Percentiles rank a stretch among this genome's conserved stretches.
Evolutionary conservation across 257 asterid genomes (phyloP).

Genomic region (Nicotiana sylvestris): DNA sequence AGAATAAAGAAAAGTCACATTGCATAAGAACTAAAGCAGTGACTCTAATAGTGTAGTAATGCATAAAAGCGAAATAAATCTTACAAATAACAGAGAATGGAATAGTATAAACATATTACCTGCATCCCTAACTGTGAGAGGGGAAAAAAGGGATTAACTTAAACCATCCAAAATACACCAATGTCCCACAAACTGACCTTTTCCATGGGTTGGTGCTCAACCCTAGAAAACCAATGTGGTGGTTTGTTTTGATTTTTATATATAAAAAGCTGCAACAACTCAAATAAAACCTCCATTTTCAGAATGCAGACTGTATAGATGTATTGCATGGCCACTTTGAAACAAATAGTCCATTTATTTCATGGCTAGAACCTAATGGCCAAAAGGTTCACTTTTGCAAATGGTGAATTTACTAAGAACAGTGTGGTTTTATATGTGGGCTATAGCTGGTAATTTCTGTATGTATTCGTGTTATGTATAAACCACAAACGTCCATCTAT

Average conservation of each 20-base stretch:
- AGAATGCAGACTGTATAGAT: background rate
- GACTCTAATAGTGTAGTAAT: background rate
- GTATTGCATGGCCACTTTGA: background rate
- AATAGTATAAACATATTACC: background rate
- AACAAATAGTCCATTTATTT: background rate
- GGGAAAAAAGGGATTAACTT: background rate
- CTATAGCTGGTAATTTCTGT: background rate
- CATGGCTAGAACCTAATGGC: background rate
- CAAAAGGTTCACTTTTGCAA: background rate
- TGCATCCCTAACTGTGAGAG: background rate
- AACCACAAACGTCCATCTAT: background rate
- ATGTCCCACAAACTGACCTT: background rate
- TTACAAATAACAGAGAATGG: background rate
- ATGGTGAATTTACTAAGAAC: background rate
- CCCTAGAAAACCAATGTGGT: background rate
- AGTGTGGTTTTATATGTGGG: background rate
- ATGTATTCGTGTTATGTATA: background rate
- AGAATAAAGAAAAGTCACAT: background rate
- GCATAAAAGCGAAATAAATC: background rate
- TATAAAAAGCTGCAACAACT: background rate
- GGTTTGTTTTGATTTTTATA: background rate
- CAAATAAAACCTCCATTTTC: background rate
- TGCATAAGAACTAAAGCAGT: background rate
- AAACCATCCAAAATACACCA: background rate
- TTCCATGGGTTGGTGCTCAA: background rate